phyloP scores from a whole-genome alignment of 345 rosid genomes.

The Eucalyptus lansdowneana region DNA sequence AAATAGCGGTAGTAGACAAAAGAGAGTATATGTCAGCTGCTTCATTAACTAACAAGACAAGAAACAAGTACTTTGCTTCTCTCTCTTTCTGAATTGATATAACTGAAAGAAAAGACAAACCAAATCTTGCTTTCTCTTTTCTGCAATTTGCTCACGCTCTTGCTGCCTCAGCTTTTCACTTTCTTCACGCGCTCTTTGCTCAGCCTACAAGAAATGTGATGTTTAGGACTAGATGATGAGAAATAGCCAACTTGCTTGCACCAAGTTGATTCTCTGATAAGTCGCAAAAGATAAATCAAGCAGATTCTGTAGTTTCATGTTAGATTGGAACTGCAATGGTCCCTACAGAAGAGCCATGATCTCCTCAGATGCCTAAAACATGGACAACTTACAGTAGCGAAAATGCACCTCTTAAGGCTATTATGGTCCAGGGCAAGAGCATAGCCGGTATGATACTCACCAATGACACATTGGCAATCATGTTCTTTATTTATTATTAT shows the following conservation, averaged over 20 bases:
- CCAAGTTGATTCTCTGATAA: not conserved
- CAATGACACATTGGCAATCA: not conserved
- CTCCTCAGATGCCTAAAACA: not conserved
- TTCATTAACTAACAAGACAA: not conserved
- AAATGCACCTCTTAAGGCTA: not conserved
- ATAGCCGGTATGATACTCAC: not conserved
- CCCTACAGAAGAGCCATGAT: not conserved
- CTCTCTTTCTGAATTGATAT: not conserved
- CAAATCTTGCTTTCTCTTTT: constrained; percentile 86
- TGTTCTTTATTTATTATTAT: not conserved
- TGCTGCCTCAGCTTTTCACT: constrained; percentile 84
- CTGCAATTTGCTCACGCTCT: constrained; percentile 75
- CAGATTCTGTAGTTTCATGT: not conserved
- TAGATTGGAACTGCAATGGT: not conserved
- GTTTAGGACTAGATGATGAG: not conserved
- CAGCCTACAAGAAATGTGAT: constrained; percentile 35
- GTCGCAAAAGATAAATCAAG: not conserved
- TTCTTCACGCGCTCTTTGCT: constrained; percentile 85
- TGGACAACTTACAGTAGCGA: not conserved
- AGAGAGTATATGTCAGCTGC: not conserved
- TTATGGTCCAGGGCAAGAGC: not conserved
- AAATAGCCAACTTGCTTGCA: not conserved
- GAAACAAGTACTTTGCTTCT: not conserved
- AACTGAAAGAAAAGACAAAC: constrained; percentile 26
- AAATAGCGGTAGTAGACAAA: not conserved